A percentile compares a stretch with the other conserved stretches of the same genome.
Conservation (phyloP, 257 asterid genomes). For the Jacaranda copaia region DNA sequence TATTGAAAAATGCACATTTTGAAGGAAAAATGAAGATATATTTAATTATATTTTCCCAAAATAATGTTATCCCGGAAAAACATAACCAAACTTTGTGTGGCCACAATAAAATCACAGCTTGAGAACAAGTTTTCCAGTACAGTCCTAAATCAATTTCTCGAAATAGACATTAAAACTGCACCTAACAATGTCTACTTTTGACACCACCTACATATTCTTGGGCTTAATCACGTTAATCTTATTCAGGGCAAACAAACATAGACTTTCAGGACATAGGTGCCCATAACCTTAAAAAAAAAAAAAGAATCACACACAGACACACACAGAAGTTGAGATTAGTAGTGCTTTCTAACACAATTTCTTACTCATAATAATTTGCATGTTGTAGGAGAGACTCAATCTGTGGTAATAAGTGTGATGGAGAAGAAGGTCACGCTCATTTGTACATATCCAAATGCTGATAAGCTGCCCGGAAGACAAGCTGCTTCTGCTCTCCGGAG, state of each 20-base stretch:
- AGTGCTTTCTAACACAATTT: too few species aligned
- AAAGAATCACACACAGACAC: not conserved
- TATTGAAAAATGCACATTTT: too few species aligned
- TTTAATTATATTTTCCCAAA: too few species aligned
- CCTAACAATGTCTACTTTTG: not conserved
- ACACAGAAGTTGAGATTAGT: not conserved
- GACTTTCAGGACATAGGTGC: not conserved
- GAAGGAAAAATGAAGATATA: too few species aligned
- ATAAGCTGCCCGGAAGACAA: slow-evolving; percentile 33
- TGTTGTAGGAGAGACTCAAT: slow-evolving; percentile 70
- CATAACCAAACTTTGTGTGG: too few species aligned
- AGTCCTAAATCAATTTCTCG: not conserved
- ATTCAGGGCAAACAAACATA: not conserved
- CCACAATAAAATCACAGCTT: not conserved
- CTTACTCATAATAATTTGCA: not conserved
- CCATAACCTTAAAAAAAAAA: not conserved
- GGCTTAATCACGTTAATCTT: too few species aligned
- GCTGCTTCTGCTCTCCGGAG: slow-evolving; percentile 37
- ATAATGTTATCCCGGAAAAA: too few species aligned
- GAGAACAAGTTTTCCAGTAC: not conserved
- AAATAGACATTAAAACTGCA: slow-evolving; percentile 12
- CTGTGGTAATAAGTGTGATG: slow-evolving; percentile 71
- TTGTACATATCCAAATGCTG: slow-evolving; percentile 45
- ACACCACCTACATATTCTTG: not conserved
- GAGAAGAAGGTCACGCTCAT: slow-evolving; percentile 81